Conservation (phyloP, 345 rosid genomes). For the Salix arbutifolia region DNA sequence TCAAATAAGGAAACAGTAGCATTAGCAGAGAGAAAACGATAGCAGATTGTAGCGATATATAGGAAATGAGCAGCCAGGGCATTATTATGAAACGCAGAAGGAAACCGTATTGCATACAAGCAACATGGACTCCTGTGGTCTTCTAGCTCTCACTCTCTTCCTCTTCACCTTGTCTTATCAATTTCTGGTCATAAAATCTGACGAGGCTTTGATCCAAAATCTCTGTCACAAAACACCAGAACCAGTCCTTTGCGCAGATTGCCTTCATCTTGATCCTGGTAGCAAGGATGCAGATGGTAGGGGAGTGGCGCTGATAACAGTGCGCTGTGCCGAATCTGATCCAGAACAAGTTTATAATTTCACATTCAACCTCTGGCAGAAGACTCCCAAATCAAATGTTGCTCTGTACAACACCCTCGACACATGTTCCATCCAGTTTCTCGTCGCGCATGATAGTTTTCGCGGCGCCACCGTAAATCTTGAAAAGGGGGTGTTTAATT, state of each 20-base stretch:
- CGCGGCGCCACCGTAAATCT: not conserved
- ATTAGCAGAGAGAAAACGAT: no score
- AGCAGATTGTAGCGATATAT: no score
- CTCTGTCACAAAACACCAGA: constrained; percentile 9
- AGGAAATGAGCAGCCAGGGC: no score
- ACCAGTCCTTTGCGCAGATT: not conserved
- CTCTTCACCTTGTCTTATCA: not conserved
- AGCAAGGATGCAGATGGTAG: not conserved
- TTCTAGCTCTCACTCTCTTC: not conserved
- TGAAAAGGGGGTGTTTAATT: not conserved
- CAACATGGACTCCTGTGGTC: not conserved
- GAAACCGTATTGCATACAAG: no score
- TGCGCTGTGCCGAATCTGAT: constrained; percentile 1
- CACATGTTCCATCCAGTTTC: not conserved
- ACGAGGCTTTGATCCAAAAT: not conserved
- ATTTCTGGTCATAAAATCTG: not conserved
- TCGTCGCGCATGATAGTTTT: not conserved
- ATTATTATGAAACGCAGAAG: no score
- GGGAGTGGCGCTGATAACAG: not conserved
- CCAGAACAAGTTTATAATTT: not conserved
- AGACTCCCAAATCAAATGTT: not conserved
- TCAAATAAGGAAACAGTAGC: no score
- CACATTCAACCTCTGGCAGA: not conserved
- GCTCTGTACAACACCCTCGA: not conserved
- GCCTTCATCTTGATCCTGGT: constrained; percentile 1